Percentiles rank a stretch among this genome's conserved stretches.
phyloP scores from a whole-genome alignment of 2,329 filamentous ascomycete genomes.

The Dendryphion nanum region DNA sequence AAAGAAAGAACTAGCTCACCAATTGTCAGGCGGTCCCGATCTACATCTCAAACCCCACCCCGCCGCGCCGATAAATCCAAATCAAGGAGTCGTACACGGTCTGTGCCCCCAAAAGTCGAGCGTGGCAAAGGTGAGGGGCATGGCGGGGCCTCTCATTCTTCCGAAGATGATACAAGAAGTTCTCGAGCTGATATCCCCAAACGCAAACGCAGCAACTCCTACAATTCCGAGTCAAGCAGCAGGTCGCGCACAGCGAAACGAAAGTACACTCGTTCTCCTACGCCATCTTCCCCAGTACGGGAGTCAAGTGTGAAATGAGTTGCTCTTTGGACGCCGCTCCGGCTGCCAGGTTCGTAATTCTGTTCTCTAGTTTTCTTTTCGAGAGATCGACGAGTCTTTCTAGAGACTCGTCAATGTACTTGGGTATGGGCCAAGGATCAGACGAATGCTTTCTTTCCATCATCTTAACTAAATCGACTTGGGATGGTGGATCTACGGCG shows the following conservation, averaged over 20 bases:
- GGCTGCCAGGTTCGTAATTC: too few species aligned
- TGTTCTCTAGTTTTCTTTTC: too few species aligned
- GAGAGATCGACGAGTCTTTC: too few species aligned
- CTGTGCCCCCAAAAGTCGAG: constrained; percentile 38
- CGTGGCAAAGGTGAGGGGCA: constrained; percentile 38
- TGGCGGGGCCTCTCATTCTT: constrained; percentile 46
- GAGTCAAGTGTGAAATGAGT: neutral
- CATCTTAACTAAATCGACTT: too few species aligned
- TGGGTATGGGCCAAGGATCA: too few species aligned
- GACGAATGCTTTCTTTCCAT: too few species aligned
- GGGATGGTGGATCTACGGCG: too few species aligned
- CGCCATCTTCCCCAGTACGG: neutral
- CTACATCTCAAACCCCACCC: constrained; percentile 28
- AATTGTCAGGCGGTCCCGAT: constrained; percentile 44
- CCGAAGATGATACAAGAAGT: constrained; percentile 43
- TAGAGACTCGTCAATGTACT: too few species aligned
- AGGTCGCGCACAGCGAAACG: constrained; percentile 6
- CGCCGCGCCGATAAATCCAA: constrained; percentile 11
- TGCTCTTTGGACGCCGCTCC: neutral
- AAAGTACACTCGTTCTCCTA: constrained; percentile 5
- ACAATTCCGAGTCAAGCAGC: neutral
- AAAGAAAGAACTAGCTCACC: constrained; percentile 55
- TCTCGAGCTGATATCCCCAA: constrained; percentile 52
- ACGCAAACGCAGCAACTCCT: constrained; percentile 40
- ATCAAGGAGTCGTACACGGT: constrained; percentile 22